Evolutionary conservation across 805 yeast species (phyloP).

Genomic region (Dipodascopsis uninucleata): DNA sequence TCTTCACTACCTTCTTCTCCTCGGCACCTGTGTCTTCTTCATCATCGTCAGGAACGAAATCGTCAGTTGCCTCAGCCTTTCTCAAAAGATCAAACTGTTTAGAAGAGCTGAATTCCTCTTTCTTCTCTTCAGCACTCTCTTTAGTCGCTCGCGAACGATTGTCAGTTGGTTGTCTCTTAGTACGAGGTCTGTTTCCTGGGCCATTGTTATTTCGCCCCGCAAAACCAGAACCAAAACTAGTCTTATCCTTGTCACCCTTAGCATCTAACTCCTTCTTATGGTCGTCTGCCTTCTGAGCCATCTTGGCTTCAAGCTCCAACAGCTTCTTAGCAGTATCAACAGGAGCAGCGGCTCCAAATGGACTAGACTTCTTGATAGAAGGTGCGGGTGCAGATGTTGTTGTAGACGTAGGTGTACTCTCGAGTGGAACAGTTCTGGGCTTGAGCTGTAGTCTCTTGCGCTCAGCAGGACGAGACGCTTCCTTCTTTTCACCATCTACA

Average conservation of each 20-base stretch:
- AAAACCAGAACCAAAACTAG: slow-evolving; percentile 9
- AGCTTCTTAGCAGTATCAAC: slow-evolving; percentile 69
- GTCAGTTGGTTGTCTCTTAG: not conserved
- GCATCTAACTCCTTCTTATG: slow-evolving; percentile 7
- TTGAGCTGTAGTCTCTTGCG: slow-evolving; percentile 43
- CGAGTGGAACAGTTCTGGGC: slow-evolving; percentile 31
- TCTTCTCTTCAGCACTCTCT: slow-evolving; percentile 9
- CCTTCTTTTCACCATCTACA: slow-evolving; percentile 39
- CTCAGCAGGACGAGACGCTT: slow-evolving; percentile 36
- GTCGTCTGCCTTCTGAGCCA: slow-evolving; percentile 7
- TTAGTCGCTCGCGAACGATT: slow-evolving; percentile 1
- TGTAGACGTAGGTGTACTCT: slow-evolving; percentile 18
- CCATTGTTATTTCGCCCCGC: too few species aligned
- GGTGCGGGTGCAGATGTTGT: slow-evolving; percentile 38
- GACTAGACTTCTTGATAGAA: slow-evolving; percentile 48
- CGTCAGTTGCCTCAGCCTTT: slow-evolving; percentile 18
- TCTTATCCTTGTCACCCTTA: slow-evolving; percentile 5
- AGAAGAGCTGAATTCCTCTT: slow-evolving; percentile 19
- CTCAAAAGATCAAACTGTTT: slow-evolving; percentile 23
- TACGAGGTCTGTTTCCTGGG: not conserved
- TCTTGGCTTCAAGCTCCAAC: slow-evolving; percentile 53
- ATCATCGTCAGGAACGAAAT: slow-evolving; percentile 23
- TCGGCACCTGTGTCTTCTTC: slow-evolving; percentile 17
- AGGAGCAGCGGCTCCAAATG: slow-evolving; percentile 84
- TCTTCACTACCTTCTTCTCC: slow-evolving; percentile 1